A percentile compares a stretch with the other conserved stretches of the same genome.
phyloP scores from a whole-genome alignment of 108 stramenopile species.

The Aurantiochytrium sp. region DNA sequence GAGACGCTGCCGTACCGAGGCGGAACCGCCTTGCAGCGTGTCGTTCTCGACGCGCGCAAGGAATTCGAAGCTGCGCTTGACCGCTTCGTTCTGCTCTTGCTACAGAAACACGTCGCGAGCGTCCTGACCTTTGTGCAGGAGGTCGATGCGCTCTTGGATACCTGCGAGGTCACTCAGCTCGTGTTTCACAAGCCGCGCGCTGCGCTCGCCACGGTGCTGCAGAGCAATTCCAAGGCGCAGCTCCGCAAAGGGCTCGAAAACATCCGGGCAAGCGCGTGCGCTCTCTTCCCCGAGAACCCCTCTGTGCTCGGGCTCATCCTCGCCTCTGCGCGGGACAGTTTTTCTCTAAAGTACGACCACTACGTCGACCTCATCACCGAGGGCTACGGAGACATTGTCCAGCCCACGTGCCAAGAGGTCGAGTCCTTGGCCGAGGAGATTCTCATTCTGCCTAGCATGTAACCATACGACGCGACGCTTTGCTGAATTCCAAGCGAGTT shows the following conservation, averaged over 20 bases:
- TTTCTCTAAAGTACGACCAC: background rate
- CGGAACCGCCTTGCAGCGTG: background rate
- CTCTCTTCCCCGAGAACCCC: background rate
- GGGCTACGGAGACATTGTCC: constrained; percentile 12
- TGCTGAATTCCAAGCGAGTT: too few relatives aligned
- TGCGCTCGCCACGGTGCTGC: background rate
- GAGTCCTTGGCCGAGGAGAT: background rate
- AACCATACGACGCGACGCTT: too few relatives aligned
- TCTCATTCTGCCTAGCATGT: too few relatives aligned
- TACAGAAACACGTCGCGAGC: background rate
- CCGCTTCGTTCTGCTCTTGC: background rate
- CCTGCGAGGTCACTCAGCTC: background rate
- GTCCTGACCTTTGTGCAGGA: background rate
- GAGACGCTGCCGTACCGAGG: background rate
- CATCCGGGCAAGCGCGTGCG: background rate
- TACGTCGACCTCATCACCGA: background rate
- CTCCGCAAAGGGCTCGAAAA: background rate
- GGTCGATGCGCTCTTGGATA: background rate
- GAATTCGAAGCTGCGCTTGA: background rate
- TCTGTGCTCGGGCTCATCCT: background rate
- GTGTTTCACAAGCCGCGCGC: background rate
- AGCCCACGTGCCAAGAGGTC: background rate
- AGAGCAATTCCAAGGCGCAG: background rate
- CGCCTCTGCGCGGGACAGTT: background rate
- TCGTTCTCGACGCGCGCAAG: background rate